Percentiles rank a stretch among this genome's conserved stretches.
Conservation (phyloP, 768 basidiomycete genomes). For the Termitomyces heimii region DNA sequence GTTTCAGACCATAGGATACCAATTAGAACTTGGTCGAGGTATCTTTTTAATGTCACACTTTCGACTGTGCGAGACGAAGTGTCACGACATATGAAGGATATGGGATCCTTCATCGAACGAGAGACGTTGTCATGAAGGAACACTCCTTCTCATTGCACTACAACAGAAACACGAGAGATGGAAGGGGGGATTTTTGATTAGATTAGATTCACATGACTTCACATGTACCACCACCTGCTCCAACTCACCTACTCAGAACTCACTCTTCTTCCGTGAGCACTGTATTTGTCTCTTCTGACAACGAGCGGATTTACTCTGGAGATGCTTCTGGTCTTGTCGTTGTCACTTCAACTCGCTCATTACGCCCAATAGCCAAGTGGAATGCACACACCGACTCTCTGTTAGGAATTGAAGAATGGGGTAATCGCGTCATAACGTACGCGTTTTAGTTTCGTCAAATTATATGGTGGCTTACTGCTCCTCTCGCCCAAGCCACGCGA, state of each 20-base stretch:
- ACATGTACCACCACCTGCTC: slow-evolving; percentile 30
- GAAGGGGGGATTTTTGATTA: neutral
- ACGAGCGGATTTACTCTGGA: slow-evolving; percentile 81
- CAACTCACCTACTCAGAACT: slow-evolving; percentile 68
- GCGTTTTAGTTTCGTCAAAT: slow-evolving; percentile 16
- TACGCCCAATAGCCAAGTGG: slow-evolving; percentile 76
- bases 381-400: slow-evolving; percentile 73
- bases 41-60: neutral
- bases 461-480: neutral
- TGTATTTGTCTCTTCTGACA: slow-evolving; percentile 61
- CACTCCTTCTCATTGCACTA: too few species aligned
- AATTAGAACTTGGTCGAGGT: neutral
- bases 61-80: neutral
- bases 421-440: slow-evolving; percentile 67
- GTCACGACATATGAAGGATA: neutral
- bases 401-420: slow-evolving; percentile 76
- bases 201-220: slow-evolving; percentile 1
- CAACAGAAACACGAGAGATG: too few species aligned
- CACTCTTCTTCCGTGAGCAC: slow-evolving; percentile 62
- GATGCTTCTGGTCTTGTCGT: slow-evolving; percentile 76
- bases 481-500: slow-evolving; percentile 53
- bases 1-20: too few species aligned
- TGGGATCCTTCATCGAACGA: neutral
- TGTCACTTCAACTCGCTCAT: slow-evolving; percentile 66
- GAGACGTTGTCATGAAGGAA: neutral